A percentile compares a stretch with the other conserved stretches of the same genome.
These are phyloP conservation scores for Saitozyma sp. DNA, from an alignment of 768 basidiomycete species.

Conservation along the genomic window DNA sequence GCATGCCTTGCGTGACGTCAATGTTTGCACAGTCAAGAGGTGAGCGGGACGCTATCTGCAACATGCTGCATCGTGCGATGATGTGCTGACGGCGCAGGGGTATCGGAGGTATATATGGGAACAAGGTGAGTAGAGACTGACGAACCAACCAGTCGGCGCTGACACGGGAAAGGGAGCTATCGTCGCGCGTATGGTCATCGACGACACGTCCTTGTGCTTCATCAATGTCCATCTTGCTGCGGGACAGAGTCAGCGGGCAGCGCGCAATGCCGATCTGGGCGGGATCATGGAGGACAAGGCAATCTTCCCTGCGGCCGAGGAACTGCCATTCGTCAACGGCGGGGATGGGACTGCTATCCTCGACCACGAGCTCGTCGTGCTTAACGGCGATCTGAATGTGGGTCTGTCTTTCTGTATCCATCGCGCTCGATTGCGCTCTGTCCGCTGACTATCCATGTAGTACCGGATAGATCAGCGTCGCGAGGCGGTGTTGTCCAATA, in stretches of 20 bases:
- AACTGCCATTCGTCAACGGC: conserved; percentile 72
- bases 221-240: conserved; percentile 94
- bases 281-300: conserved; percentile 80
- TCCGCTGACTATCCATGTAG: conserved; percentile 16
- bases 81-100: conserved; percentile 54
- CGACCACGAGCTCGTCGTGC: conserved; percentile 92
- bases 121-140: conserved; percentile 67
- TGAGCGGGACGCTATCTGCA: conserved; percentile 12
- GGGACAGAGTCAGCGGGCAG: conserved; percentile 77
- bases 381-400: conserved; percentile 87
- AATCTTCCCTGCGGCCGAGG: conserved; percentile 61
- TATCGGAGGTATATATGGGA: conserved; percentile 89
- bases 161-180: conserved; percentile 70
- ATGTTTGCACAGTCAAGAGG: conserved; percentile 77
- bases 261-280: conserved; percentile 82
- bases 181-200: conserved; percentile 79
- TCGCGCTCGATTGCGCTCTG: background rate
- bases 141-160: background rate
- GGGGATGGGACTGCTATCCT: conserved; percentile 90
- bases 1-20: conserved; percentile 63
- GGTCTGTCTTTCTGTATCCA: background rate
- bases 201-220: conserved; percentile 89
- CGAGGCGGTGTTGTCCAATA: conserved; percentile 71
- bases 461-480: conserved; percentile 94
- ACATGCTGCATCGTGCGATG: conserved; percentile 1